phyloP scores from a whole-genome alignment of 2,329 filamentous ascomycete species.

The Fusarium citri region DNA sequence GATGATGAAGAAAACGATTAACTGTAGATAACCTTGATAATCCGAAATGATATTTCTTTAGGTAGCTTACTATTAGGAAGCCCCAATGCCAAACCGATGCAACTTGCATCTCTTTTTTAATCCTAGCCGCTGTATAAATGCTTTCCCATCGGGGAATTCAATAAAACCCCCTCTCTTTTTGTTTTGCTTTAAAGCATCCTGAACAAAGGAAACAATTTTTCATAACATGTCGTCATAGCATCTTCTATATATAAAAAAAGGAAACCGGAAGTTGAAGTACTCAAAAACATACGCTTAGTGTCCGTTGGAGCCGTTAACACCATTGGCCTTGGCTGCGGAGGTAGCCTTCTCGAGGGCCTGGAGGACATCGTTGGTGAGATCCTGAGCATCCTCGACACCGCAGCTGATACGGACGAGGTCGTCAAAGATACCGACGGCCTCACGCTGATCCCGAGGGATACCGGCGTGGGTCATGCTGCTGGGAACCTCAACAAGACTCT shows the following conservation, averaged over 20 bases:
- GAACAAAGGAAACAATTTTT: constrained; percentile 29
- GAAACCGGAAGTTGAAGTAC: constrained; percentile 5
- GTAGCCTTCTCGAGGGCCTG: constrained; percentile 85
- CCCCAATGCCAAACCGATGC: constrained; percentile 36
- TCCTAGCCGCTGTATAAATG: constrained; percentile 38
- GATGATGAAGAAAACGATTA: not conserved
- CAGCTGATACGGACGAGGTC: constrained; percentile 94
- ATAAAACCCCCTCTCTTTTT: constrained; percentile 27
- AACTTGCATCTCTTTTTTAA: constrained; percentile 22
- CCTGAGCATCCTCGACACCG: constrained; percentile 89
- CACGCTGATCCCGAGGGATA: constrained; percentile 89
- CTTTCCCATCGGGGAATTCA: constrained; percentile 11
- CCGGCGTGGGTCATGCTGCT: constrained; percentile 97
- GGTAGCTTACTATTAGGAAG: constrained; percentile 41
- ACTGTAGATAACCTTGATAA: constrained; percentile 10
- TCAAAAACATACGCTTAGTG: constrained; percentile 26
- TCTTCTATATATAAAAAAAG: constrained; percentile 22
- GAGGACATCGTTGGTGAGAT: constrained; percentile 84
- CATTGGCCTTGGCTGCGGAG: constrained; percentile 48
- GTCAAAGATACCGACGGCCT: constrained; percentile 93
- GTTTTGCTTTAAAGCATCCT: constrained; percentile 23
- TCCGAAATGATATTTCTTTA: constrained; percentile 28
- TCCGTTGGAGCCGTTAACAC: constrained; percentile 45
- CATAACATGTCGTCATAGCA: constrained; percentile 37
- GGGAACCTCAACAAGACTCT: constrained; percentile 91